Base-by-base conservation (phyloP, 441 rosid species). In the Biscutella laevigata region DNA sequence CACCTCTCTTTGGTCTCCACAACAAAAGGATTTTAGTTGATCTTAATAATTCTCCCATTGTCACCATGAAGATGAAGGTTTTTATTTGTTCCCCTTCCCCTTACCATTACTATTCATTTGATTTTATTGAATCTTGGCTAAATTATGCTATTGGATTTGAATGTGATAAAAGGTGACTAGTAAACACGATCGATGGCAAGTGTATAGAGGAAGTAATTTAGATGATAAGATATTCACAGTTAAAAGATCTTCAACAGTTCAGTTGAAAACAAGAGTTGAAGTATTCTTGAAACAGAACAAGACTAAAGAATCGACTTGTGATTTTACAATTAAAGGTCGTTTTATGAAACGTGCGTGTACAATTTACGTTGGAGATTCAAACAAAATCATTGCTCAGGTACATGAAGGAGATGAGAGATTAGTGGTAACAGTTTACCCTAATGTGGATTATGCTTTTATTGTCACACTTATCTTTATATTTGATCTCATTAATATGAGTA, bases 141-240 rank as follows among this genome's bases (percentile, higher is more conserved):
- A n/a, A n/a, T 55, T 47, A 19, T 47, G 36, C 8, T 6, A n/a
- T 40, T 49, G 25, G 39, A 19, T 56, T 46, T 47, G 38, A 56
- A 46, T 22, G 4, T 37, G 11, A 10, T 11, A 36, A 59, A 51
- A 66, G 70, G 66, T 66, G 57, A 52, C 65, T 26, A 66, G 70
- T 46, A 66, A 66, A 53, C 70, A 66, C 37, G 70, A 66, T 38
- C 64, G 70, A 52, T 66, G 70, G 70, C 65, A 58, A 66, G 70
- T 66, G 46, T 66, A 58, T 52, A 66, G 65, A 52, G 70, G 70
- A 30, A 59, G 34, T 45, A 44, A 52, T 58, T 43, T 52, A 29
- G 70, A 58, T 22, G 36, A 66, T 52, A 58, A 58, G 42, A 66
- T 66, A 16, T 66, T 66, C 55, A 66, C 70, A 19, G 70, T 59